Evolutionary conservation across 768 basidiomycete species (phyloP).

Genomic region (Naganishia vishniacii): DNA sequence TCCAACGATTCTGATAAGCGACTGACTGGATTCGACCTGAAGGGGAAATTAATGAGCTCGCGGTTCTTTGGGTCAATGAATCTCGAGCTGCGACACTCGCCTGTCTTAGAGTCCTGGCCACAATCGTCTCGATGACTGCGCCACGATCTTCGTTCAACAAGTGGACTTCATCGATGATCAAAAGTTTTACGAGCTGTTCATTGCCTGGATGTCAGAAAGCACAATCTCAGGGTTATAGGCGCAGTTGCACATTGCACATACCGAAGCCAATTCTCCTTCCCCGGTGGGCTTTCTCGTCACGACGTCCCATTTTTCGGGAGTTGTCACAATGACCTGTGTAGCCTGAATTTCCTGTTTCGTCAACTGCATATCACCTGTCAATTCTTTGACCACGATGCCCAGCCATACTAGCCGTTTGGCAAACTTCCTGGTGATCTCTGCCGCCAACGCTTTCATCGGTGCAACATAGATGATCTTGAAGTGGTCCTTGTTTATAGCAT

Average conservation of each 20-base stretch:
- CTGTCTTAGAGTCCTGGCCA: constrained; percentile 88
- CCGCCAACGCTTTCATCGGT: constrained; percentile 95
- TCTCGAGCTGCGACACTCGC: constrained; percentile 48
- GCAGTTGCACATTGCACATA: constrained; percentile 48
- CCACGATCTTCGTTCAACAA: constrained; percentile 95
- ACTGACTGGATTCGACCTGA: constrained; percentile 93
- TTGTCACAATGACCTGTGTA: constrained; percentile 97
- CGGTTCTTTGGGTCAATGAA: too few relatives aligned
- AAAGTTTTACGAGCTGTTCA: constrained; percentile 73
- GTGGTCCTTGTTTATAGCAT: constrained; percentile 61
- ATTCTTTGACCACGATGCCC: constrained; percentile 73
- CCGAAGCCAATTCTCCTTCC: constrained; percentile 91
- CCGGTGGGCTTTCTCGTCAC: constrained; percentile 95
- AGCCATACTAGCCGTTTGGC: constrained; percentile 86
- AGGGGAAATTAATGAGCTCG: neutral
- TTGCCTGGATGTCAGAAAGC: too few relatives aligned
- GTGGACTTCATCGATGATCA: constrained; percentile 97
- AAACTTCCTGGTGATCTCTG: constrained; percentile 89
- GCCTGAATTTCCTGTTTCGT: constrained; percentile 86
- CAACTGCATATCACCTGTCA: constrained; percentile 98
- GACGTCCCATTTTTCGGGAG: constrained; percentile 99
- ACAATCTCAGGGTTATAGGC: too few relatives aligned
- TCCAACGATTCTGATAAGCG: constrained; percentile 90
- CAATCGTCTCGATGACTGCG: constrained; percentile 95
- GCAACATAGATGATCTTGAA: constrained; percentile 99